A percentile compares a stretch with the other conserved stretches of the same genome.
Evolutionary conservation across 1,139 yeast genomes (phyloP).

Genomic region (Candida sp.): DNA sequence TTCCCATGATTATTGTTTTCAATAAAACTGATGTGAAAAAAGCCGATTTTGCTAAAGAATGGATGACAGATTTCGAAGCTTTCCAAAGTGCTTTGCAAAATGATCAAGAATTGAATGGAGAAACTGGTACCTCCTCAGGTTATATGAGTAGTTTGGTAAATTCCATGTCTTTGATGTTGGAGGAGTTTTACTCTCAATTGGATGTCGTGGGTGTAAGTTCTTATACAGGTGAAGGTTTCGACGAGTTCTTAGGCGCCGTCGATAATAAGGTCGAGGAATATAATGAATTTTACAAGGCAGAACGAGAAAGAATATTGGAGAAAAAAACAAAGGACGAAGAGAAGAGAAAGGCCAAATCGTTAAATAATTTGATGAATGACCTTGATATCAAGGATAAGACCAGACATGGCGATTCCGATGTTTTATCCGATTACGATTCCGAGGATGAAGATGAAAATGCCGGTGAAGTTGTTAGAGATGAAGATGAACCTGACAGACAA

Average conservation of each 20-base stretch:
- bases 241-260: slow-evolving; percentile 79
- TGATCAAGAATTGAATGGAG: slow-evolving; percentile 62
- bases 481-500: slow-evolving; percentile 64
- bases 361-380: slow-evolving; percentile 77
- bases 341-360: slow-evolving; percentile 65
- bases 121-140: slow-evolving; percentile 75
- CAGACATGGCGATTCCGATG: slow-evolving; percentile 52
- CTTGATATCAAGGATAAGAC: slow-evolving; percentile 55
- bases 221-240: slow-evolving; percentile 91
- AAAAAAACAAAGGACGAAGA: slow-evolving; percentile 77
- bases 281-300: slow-evolving; percentile 77
- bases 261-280: slow-evolving; percentile 88
- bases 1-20: slow-evolving; percentile 96
- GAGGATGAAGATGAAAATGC: slow-evolving; percentile 56
- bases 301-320: slow-evolving; percentile 77
- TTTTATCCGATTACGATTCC: slow-evolving; percentile 62
- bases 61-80: slow-evolving; percentile 97
- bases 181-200: slow-evolving; percentile 90
- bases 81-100: slow-evolving; percentile 77
- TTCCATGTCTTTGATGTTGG: slow-evolving; percentile 94
- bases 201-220: slow-evolving; percentile 93
- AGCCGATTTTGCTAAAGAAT: slow-evolving; percentile 85
- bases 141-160: slow-evolving; percentile 94
- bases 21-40: slow-evolving; percentile 90
- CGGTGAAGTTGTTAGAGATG: slow-evolving; percentile 63